These are phyloP conservation scores for Dioszegia aurantiaca DNA, from an alignment of 768 basidiomycete genomes.

Conservation along the genomic window DNA sequence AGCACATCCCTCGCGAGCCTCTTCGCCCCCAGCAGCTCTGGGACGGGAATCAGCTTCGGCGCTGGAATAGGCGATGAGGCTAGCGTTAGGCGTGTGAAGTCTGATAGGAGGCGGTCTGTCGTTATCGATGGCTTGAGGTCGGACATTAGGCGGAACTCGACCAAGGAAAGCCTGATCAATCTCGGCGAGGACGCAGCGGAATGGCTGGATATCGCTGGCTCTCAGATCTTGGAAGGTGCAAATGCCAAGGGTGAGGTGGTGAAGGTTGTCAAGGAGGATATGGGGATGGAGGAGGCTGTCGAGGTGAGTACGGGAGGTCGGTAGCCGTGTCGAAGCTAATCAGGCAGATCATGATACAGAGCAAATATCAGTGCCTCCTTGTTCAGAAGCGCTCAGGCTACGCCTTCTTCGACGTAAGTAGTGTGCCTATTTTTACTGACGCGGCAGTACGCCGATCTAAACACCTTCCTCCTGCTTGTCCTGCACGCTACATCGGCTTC, in stretches of 20 bases:
- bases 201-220: conserved; percentile 27
- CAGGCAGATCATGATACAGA: conserved; percentile 25
- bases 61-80: neutral
- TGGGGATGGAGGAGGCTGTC: conserved; percentile 34
- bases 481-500: conserved; percentile 26
- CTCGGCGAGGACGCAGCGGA: conserved; percentile 13
- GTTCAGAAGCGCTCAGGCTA: conserved; percentile 14
- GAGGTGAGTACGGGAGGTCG: conserved; percentile 22
- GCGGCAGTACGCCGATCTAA: conserved; percentile 37
- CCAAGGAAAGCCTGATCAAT: conserved; percentile 7
- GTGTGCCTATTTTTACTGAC: conserved; percentile 3
- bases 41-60: neutral
- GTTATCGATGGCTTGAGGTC: conserved; percentile 1
- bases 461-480: conserved; percentile 38
- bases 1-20: conserved; percentile 6
- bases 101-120: conserved; percentile 10
- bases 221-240: conserved; percentile 3
- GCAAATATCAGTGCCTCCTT: conserved; percentile 22
- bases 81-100: neutral
- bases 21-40: conserved; percentile 10
- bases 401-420: conserved; percentile 40
- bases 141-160: conserved; percentile 5
- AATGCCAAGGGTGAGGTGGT: neutral
- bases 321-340: neutral
- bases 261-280: conserved; percentile 17